These are phyloP conservation scores for Cucurbita maxima DNA, from an alignment of 306 rosid species.

Conservation along the genomic window DNA sequence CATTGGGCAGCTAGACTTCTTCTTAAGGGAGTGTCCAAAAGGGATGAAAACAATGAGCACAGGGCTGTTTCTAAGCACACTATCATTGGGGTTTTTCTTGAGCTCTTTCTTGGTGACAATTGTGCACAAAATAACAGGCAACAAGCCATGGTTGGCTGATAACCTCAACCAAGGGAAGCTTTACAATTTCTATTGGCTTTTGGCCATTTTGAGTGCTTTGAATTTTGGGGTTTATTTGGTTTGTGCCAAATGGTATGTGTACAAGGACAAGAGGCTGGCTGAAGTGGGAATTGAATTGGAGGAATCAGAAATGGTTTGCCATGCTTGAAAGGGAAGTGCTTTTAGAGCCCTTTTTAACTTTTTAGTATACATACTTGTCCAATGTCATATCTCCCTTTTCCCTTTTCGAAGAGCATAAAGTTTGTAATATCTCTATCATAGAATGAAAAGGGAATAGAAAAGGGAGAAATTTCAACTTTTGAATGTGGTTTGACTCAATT, in stretches of 20 bases:
- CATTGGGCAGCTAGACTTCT: slow-evolving; percentile 73
- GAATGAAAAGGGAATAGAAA: neutral
- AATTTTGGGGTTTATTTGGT: slow-evolving; percentile 42
- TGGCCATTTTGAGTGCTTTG: slow-evolving; percentile 51
- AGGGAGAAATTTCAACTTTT: neutral
- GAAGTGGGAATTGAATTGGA: slow-evolving; percentile 49
- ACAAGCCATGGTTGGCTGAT: slow-evolving; percentile 63
- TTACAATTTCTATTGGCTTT: slow-evolving; percentile 67
- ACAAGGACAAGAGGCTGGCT: slow-evolving; percentile 69
- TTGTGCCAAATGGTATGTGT: slow-evolving; percentile 75
- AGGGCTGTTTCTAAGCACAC: slow-evolving; percentile 72
- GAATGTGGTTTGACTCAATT: neutral
- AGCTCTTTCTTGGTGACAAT: slow-evolving; percentile 60
- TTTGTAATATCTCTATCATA: neutral
- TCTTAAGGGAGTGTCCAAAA: slow-evolving; percentile 78
- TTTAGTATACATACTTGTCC: neutral
- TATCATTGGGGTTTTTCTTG: slow-evolving; percentile 65
- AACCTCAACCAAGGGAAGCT: slow-evolving; percentile 71
- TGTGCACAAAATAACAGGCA: slow-evolving; percentile 48
- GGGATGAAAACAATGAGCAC: slow-evolving; percentile 99
- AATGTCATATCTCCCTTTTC: neutral
- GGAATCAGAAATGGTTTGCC: slow-evolving; percentile 23
- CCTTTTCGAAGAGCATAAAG: neutral
- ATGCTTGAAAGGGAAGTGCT: slow-evolving; percentile 14
- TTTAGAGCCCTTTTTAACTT: neutral